Evolutionary conservation across 306 rosid species (phyloP).

Genomic region (Oemleria cerasiformis): DNA sequence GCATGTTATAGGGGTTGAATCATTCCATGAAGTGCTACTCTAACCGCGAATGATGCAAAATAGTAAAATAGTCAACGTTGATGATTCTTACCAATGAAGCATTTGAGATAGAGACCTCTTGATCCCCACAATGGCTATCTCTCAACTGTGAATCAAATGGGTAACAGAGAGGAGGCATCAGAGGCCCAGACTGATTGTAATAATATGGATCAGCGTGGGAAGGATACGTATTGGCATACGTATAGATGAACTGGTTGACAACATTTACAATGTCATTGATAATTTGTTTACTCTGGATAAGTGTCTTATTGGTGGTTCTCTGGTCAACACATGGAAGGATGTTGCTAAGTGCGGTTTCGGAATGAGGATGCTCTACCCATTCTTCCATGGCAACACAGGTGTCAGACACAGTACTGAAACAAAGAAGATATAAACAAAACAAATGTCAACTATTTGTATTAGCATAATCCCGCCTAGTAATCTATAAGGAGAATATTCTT

Average conservation of each 20-base stretch:
- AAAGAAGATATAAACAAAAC: not conserved
- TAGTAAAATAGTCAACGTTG: not conserved
- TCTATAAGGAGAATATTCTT: conserved; percentile 25
- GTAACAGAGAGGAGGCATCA: conserved; percentile 80
- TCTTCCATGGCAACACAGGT: conserved; percentile 89
- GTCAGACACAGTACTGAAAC: conserved; percentile 74
- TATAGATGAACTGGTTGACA: conserved; percentile 61
- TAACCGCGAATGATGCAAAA: not conserved
- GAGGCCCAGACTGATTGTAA: conserved; percentile 84
- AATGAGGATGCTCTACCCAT: conserved; percentile 87
- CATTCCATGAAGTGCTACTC: too few species aligned
- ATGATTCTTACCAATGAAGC: conserved; percentile 59
- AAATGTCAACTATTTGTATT: not conserved
- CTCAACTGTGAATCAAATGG: conserved; percentile 60
- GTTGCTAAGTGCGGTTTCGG: conserved; percentile 86
- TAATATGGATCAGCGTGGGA: conserved; percentile 29
- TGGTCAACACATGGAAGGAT: conserved; percentile 94
- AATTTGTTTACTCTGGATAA: conserved; percentile 71
- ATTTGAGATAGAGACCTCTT: conserved; percentile 66
- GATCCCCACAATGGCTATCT: conserved; percentile 56
- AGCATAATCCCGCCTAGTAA: not conserved
- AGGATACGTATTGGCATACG: conserved; percentile 58
- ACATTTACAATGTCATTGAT: conserved; percentile 61
- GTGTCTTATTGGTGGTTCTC: conserved; percentile 72
- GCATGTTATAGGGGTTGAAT: too few species aligned